Evolutionary conservation across 2,329 filamentous ascomycete species (phyloP), one percentile per base, ranked within the genome.

Genomic region (Aspergillus intermedius): DNA sequence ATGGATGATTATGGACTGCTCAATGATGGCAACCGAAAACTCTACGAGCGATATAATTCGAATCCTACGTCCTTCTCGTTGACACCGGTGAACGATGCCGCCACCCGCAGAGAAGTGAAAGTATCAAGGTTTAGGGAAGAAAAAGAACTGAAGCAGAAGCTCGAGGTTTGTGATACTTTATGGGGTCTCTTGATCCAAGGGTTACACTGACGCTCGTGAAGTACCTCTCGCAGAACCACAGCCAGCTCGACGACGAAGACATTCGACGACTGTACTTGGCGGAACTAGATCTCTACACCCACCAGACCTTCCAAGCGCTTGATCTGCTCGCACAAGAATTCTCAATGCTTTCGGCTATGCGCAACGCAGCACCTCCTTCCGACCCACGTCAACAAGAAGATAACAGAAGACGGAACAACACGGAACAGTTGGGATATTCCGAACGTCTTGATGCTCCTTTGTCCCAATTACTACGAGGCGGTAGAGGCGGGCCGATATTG

Each of bases 291-390:
- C 83, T 90, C 54, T 82, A 79, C 60, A 80, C 84, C 3, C 88
- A 96, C 67, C 82, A 87, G 64, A 78, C 90, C 4, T 94, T 97
- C 60, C 87, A 93, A 64, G 80, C 84, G 0, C 79, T 98, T n/a
- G 93, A 97, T 67, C 82, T 87, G 15, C 77, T 96, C 49, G 87
- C 86, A 37, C 86, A 88, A 58, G 93, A 98, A 71, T 68, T 89
- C 49, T 83, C 91, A 50, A 86, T 98, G 56, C 76, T 98, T 13
- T 83, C 86, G 1, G 78, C 84, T 58, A 88, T 88, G 34, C 88
- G 47, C 67, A 78, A 44, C 57, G 73, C 46, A 46, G 77, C 65
- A 60, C 78, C 68, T 25, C 69, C 62, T 45, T 56, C 58, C 15
- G 60, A 64, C 25, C 57, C 70, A 43, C 51, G 54, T 13, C 56